phyloP scores from a whole-genome alignment of 1,284 basidiomycete species.

The Limonomyces culmigenus region DNA sequence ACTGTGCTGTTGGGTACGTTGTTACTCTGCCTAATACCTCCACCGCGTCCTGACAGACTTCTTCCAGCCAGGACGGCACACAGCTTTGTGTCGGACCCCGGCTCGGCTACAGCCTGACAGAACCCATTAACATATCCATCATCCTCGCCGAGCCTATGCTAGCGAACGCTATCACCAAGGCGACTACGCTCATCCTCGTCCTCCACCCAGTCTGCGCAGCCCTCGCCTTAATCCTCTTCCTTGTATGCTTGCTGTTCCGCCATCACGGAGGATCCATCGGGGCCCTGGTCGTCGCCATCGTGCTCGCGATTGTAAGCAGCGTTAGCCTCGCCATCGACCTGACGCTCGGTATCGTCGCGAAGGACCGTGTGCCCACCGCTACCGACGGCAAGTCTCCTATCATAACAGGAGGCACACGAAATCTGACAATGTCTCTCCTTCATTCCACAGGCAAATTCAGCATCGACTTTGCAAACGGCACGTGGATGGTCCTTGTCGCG shows the following conservation, averaged over 20 bases:
- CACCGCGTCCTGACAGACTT: background rate
- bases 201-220: background rate
- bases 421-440: background rate
- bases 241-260: background rate
- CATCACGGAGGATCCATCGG: background rate
- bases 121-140: background rate
- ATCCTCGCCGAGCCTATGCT: background rate
- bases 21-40: background rate
- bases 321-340: background rate
- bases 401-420: background rate
- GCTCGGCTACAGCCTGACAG: background rate
- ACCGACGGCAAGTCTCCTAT: background rate
- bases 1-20: background rate
- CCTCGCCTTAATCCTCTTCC: background rate
- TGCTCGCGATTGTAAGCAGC: background rate
- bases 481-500: background rate
- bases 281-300: background rate
- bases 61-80: background rate
- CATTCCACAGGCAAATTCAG: conserved; percentile 1
- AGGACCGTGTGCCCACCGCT: background rate
- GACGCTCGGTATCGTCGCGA: background rate
- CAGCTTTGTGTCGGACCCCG: background rate
- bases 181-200: background rate
- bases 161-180: background rate
- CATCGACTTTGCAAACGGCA: background rate